Conservation (phyloP, 495 filamentous ascomycete genomes). For the Cairneyella variabilis region DNA sequence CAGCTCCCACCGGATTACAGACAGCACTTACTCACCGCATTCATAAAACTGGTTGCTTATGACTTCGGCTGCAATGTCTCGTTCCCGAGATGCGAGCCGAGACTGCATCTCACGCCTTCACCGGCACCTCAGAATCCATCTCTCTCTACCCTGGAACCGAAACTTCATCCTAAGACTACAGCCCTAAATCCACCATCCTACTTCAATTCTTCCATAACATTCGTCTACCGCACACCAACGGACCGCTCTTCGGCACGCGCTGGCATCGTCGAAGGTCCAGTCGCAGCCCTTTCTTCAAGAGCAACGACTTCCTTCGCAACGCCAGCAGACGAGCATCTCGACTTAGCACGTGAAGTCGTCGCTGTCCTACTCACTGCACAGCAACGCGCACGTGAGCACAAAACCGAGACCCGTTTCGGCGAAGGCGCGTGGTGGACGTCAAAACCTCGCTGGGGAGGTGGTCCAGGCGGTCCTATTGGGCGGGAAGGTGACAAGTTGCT, state of each 20-base stretch:
- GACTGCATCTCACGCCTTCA: constrained; percentile 54
- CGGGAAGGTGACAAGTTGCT: constrained; percentile 33
- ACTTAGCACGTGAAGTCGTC: constrained; percentile 70
- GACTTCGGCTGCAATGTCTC: constrained; percentile 73
- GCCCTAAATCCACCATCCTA: constrained; percentile 43
- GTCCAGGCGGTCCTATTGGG: constrained; percentile 58
- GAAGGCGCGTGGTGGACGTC: constrained; percentile 81
- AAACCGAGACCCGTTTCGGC: constrained; percentile 59
- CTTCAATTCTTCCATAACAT: constrained; percentile 47
- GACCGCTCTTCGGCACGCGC: constrained; percentile 66
- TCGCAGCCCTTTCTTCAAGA: constrained; percentile 56
- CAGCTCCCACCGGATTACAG: constrained; percentile 77
- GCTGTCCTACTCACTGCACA: constrained; percentile 75
- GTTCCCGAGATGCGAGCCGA: constrained; percentile 57
- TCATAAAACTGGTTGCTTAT: constrained; percentile 77
- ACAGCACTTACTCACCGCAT: constrained; percentile 62
- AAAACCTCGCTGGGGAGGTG: constrained; percentile 72
- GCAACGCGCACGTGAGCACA: constrained; percentile 72
- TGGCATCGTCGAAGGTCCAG: constrained; percentile 75
- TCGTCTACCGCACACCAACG: constrained; percentile 63
- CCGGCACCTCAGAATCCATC: constrained; percentile 26
- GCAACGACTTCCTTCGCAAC: constrained; percentile 45
- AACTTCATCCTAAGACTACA: too few relatives aligned
- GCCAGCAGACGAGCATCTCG: constrained; percentile 51
- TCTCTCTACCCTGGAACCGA: not conserved